These are phyloP conservation scores for Cyclotella choctawhatcheeana DNA, from an alignment of 108 stramenopile species.

Conservation along the genomic window DNA sequence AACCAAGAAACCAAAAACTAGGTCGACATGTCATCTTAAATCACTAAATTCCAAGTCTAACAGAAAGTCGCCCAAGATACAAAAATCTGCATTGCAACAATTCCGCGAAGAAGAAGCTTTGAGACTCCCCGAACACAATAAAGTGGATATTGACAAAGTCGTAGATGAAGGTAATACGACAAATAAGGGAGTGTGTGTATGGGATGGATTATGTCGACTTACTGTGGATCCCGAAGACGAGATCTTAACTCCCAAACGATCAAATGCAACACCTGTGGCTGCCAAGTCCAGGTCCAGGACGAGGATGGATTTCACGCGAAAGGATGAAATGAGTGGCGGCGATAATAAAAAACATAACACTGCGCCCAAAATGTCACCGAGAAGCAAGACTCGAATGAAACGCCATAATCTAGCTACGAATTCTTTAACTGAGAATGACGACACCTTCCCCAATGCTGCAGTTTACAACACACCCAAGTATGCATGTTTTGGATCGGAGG, in stretches of 20 bases:
- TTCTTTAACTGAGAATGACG: neutral
- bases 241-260: constrained; percentile 1
- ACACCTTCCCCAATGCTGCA: neutral
- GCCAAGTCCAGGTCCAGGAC: neutral
- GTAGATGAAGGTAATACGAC: neutral
- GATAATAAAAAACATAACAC: neutral
- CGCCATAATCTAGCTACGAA: neutral
- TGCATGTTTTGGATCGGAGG: constrained; percentile 5
- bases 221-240: neutral
- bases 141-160: neutral
- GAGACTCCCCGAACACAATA: neutral
- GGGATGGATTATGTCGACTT: constrained; percentile 1
- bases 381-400: neutral
- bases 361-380: neutral
- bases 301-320: neutral
- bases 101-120: constrained; percentile 8
- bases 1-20: neutral
- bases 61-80: no score
- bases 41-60: neutral
- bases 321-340: neutral
- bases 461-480: constrained; percentile 4
- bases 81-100: constrained; percentile 3
- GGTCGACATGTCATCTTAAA: no score
- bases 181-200: neutral
- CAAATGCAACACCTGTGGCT: neutral